Base-by-base conservation (phyloP, 805 yeast species). In the Cyberlindnera euphorbiiphila region DNA sequence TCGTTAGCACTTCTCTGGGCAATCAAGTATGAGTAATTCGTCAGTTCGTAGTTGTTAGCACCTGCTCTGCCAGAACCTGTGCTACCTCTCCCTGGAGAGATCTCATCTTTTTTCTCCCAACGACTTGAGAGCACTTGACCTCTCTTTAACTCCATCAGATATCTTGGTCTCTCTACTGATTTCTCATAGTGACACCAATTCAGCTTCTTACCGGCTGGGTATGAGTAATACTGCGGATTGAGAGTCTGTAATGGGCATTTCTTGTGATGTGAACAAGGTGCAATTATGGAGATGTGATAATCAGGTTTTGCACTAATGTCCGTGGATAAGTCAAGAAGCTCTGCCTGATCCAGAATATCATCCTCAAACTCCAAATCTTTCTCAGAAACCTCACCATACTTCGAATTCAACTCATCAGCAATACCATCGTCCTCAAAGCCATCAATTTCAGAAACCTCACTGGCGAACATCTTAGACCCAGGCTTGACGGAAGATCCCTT, bases 191-290 rank as follows among this genome's bases (percentile, higher is more conserved):
- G 75, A 56, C 97, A 87, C 69, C 88, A 86, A 38, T 73, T 74
- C 35, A 84, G 65, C 41, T 77, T 70, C 45, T 71, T 72, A 29
- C 85, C 86, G 17, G 72, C 59, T 25, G 74, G 68, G 23, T 69
- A 67, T 12, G 66, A 62, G 54, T 80, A 85, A 51, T 71, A 76
- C 24, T 74, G 74, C 2, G 94, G 85, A 34, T 82, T 82, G 11
- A 82, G 80, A 22, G 78, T 69, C 59, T 89, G 97, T 37, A 91
- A 63, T 0, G 98, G 97, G 53, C 97, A 89, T 47, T 68, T 72
- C 10, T 80, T 75, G 51, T 87, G 96, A 57, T 93, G 97, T 1
- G 91, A 62, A 55, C 97, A 93, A 4, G 98, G 98, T 0, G 96
- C 96, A 14, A 91, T 55, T 8, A 91, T 69, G 27, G 73, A 72